Percentiles rank a stretch among this genome's conserved stretches.
Conservation (phyloP, 1,284 basidiomycete species). For the Rhizopogon hawkerae region DNA sequence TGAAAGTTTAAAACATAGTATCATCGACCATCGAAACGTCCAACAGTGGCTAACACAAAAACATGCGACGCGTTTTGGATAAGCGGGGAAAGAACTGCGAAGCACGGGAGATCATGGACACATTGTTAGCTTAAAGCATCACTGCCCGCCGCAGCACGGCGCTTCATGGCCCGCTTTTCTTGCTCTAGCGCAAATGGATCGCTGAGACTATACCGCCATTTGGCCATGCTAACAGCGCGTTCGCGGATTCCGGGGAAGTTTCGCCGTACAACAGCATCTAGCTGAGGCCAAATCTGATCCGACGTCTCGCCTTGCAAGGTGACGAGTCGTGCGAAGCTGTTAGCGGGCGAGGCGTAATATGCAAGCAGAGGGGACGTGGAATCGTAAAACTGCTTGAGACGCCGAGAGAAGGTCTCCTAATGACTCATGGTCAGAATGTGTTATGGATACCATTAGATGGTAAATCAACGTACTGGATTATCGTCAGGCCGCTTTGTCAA, state of each 20-base stretch:
- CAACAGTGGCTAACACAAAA: too few relatives aligned
- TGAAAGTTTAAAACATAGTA: not conserved
- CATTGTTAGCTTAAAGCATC: not conserved
- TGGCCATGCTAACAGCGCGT: conserved; percentile 31
- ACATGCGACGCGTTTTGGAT: not conserved
- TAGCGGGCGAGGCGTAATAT: conserved; percentile 54
- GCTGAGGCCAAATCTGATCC: conserved; percentile 88
- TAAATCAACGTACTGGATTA: conserved; percentile 60
- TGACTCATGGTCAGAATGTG: conserved; percentile 1
- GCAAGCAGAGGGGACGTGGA: conserved; percentile 80
- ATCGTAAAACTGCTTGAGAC: conserved; percentile 77
- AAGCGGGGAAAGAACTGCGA: not conserved
- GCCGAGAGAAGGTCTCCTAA: conserved; percentile 77
- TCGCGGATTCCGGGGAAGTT: conserved; percentile 51
- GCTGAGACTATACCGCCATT: conserved; percentile 41
- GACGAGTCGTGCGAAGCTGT: conserved; percentile 40
- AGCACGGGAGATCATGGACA: not conserved
- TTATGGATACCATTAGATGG: not conserved
- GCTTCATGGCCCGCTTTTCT: conserved; percentile 1
- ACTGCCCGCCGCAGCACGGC: conserved; percentile 14
- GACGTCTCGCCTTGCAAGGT: conserved; percentile 77
- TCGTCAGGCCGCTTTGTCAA: conserved; percentile 89
- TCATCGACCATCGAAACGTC: not conserved
- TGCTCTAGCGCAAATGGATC: conserved; percentile 29
- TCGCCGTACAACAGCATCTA: conserved; percentile 54